Conservation (phyloP, 176 grass and related monocot species). For the Eragrostis curvula region DNA sequence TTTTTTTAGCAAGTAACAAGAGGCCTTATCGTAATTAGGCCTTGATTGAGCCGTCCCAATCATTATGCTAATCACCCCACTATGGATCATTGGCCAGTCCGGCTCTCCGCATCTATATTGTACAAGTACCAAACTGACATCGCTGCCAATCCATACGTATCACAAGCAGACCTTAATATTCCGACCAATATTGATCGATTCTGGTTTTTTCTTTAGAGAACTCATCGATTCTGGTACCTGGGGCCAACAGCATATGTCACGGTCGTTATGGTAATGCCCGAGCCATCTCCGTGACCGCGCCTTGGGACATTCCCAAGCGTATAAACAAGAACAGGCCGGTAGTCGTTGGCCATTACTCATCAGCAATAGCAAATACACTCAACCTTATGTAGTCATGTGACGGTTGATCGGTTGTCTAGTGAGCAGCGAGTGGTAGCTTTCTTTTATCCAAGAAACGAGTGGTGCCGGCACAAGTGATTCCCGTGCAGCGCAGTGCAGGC, state of each 20-base stretch:
- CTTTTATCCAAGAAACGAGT: background rate
- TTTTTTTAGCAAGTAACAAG: background rate
- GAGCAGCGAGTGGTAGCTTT: background rate
- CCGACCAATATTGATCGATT: constrained; percentile 5
- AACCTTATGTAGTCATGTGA: constrained; percentile 33
- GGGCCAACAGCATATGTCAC: constrained; percentile 24
- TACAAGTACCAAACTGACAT: background rate
- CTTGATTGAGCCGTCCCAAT: background rate
- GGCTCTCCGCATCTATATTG: background rate
- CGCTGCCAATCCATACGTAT: background rate
- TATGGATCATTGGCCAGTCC: background rate
- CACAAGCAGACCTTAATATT: background rate
- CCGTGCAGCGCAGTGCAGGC: no score
- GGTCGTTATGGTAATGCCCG: constrained; percentile 26
- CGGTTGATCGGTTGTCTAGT: constrained; percentile 1
- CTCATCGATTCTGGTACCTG: background rate
- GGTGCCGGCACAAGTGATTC: no score
- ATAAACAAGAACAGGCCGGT: background rate
- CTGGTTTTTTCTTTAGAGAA: no score
- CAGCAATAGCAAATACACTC: background rate
- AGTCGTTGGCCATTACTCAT: constrained; percentile 28
- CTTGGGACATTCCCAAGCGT: constrained; percentile 1
- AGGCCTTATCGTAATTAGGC: background rate
- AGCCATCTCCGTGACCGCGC: constrained; percentile 24
- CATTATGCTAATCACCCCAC: background rate